Evolutionary conservation across 2,329 filamentous ascomycete species (phyloP).

Genomic region (Rutstroemia sydowiana): DNA sequence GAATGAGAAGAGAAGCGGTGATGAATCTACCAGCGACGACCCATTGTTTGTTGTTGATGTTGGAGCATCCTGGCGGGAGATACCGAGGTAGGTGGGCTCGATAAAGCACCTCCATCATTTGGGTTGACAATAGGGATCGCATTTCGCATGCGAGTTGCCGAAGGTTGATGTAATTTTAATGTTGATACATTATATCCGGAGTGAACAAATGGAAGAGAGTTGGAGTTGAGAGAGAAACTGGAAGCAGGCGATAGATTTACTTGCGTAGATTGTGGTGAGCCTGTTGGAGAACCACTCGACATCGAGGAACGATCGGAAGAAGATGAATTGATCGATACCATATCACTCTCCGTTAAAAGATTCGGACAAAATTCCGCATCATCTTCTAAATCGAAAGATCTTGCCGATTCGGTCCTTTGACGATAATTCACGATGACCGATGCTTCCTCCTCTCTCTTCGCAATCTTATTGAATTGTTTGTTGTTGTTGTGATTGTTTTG

Average conservation of each 20-base stretch:
- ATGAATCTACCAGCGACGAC: constrained; percentile 27
- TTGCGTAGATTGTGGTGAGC: constrained; percentile 79
- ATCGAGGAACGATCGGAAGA: constrained; percentile 89
- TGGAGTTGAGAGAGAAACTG: constrained; percentile 64
- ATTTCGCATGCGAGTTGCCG: constrained; percentile 86
- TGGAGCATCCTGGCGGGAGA: constrained; percentile 54
- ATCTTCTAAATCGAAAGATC: constrained; percentile 92
- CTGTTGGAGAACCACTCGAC: constrained; percentile 87
- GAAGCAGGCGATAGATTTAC: constrained; percentile 58
- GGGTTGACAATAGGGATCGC: constrained; percentile 98
- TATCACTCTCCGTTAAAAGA: constrained; percentile 74
- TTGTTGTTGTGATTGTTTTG: constrained; percentile 70
- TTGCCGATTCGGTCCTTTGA: constrained; percentile 79
- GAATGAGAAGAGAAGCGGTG: constrained; percentile 15
- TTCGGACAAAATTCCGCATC: constrained; percentile 93
- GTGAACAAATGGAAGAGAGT: constrained; percentile 59
- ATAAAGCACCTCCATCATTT: constrained; percentile 74
- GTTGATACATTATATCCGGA: constrained; percentile 54
- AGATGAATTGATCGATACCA: constrained; percentile 84
- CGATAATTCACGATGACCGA: constrained; percentile 71
- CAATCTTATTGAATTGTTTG: constrained; percentile 69
- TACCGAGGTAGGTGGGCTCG: constrained; percentile 74
- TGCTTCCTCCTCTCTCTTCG: constrained; percentile 85
- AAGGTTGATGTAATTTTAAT: constrained; percentile 84
- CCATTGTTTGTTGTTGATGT: constrained; percentile 12